Conservation (phyloP, 371 early-diverging fungal genomes). For the Circinella minor region DNA sequence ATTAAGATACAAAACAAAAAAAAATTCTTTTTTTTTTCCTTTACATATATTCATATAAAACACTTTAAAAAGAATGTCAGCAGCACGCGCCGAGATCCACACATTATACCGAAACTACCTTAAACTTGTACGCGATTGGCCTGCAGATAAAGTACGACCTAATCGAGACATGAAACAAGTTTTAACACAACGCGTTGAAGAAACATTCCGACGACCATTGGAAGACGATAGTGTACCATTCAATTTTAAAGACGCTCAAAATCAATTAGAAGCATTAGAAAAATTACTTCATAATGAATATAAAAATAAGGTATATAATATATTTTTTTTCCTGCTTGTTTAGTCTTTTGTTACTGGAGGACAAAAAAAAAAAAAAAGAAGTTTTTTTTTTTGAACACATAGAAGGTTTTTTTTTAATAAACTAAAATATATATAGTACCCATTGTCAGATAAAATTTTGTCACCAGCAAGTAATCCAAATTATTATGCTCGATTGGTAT, state of each 20-base stretch:
- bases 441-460: constrained; percentile 58
- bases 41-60: no score
- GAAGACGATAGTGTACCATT: constrained; percentile 32
- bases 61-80: constrained; percentile 12
- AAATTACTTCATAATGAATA: constrained; percentile 57
- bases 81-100: constrained; percentile 39
- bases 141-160: constrained; percentile 63
- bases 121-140: constrained; percentile 59
- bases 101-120: constrained; percentile 59
- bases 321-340: no score
- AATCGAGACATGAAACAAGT: constrained; percentile 64
- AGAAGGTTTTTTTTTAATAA: neutral
- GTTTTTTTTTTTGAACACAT: neutral
- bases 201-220: constrained; percentile 49
- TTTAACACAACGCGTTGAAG: constrained; percentile 55
- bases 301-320: constrained; percentile 51
- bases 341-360: no score
- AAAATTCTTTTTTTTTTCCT: neutral
- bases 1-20: neutral
- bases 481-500: constrained; percentile 58
- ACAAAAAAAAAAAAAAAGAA: no score
- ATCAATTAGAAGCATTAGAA: constrained; percentile 54
- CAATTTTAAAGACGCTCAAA: constrained; percentile 45
- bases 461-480: constrained; percentile 67
- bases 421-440: constrained; percentile 40